Conservation (phyloP, 2,329 filamentous ascomycete genomes). For the Sporothrix dimorphospora region DNA sequence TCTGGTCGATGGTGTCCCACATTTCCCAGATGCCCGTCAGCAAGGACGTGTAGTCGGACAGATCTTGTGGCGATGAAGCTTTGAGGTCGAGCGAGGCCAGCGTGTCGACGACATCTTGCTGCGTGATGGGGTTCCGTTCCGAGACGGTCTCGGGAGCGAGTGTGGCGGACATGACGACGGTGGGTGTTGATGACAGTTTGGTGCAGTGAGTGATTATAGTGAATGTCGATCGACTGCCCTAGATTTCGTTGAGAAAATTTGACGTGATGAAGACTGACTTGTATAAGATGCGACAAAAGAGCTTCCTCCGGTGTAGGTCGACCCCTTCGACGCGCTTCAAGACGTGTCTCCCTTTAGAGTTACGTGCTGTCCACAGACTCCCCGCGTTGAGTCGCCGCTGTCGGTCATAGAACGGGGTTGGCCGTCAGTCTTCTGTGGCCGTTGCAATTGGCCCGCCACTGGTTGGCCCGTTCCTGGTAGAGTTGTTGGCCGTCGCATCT, state of each 20-base stretch:
- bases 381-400: not conserved
- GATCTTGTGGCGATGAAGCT: not conserved
- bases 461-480: not conserved
- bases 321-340: not conserved
- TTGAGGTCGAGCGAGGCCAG: not conserved
- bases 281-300: not conserved
- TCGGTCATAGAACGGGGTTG: not conserved
- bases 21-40: constrained; percentile 12
- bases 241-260: not conserved
- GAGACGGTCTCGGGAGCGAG: constrained; percentile 24
- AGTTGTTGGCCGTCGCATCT: not conserved
- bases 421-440: not conserved
- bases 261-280: not conserved
- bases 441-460: not conserved
- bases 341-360: not conserved
- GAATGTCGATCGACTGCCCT: not conserved
- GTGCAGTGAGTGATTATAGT: not conserved
- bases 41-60: constrained; percentile 14
- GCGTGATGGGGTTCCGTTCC: constrained; percentile 19
- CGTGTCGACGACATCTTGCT: constrained; percentile 16
- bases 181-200: not conserved
- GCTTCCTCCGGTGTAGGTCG: not conserved
- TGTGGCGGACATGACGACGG: constrained; percentile 13
- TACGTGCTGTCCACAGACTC: not conserved
- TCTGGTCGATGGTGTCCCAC: constrained; percentile 32